Evolutionary conservation across 306 rosid genomes (phyloP).

Genomic region (Mimosa bimucronata): DNA sequence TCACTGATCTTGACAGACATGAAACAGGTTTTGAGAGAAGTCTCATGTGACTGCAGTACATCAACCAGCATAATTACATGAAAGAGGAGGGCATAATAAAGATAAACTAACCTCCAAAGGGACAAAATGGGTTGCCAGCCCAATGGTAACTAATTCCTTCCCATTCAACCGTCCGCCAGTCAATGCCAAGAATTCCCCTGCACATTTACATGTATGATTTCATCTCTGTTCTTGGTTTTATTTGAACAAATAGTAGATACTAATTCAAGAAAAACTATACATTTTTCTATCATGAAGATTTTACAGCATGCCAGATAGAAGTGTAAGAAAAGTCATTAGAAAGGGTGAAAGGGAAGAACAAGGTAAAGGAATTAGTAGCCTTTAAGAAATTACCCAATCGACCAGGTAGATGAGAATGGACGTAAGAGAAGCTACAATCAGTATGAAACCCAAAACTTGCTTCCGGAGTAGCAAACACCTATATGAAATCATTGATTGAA

Average conservation of each 20-base stretch:
- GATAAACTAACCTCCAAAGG: conserved; percentile 70
- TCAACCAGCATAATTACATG: background rate
- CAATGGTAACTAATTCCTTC: conserved; percentile 77
- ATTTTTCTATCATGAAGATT: conserved; percentile 20
- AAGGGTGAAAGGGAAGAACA: conserved; percentile 2
- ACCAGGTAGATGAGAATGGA: conserved; percentile 81
- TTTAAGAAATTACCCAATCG: conserved; percentile 63
- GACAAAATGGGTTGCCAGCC: conserved; percentile 90
- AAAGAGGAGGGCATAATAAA: background rate
- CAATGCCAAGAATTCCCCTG: conserved; percentile 90
- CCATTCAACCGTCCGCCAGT: conserved; percentile 82
- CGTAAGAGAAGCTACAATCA: conserved; percentile 91
- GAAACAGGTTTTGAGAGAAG: no score
- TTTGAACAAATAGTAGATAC: background rate
- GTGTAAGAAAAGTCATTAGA: background rate
- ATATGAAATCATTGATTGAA: conserved; percentile 32
- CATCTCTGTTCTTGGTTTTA: conserved; percentile 6
- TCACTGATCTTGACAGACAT: no score
- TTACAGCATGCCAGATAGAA: background rate
- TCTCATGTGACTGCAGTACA: no score
- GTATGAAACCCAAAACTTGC: conserved; percentile 94
- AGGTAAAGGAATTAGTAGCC: background rate
- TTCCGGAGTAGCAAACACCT: conserved; percentile 96
- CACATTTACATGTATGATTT: conserved; percentile 34
- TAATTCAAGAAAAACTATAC: background rate